phyloP scores from a whole-genome alignment of 192 early-diverging fungal genomes.

The Coemansia sp. region DNA sequence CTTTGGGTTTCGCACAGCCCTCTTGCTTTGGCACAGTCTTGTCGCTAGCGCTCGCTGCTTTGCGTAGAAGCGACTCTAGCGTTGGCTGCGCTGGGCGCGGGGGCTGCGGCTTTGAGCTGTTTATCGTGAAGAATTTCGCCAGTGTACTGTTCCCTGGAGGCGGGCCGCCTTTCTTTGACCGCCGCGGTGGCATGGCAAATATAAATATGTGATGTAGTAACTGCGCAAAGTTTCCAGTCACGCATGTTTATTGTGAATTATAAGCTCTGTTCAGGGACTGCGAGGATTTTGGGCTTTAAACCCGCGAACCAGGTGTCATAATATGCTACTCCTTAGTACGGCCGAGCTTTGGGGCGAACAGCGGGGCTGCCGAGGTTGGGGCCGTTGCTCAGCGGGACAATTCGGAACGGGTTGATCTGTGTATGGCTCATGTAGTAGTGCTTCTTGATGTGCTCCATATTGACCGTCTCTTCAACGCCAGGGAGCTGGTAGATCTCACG shows the following conservation, averaged over 20 bases:
- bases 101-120: slow-evolving; percentile 3
- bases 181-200: slow-evolving; percentile 7
- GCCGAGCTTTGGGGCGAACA: slow-evolving; percentile 26
- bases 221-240: too few relatives aligned
- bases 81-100: background rate
- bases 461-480: slow-evolving; percentile 72
- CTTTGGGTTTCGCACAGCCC: background rate
- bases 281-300: too few relatives aligned
- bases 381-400: slow-evolving; percentile 73
- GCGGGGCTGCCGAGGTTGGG: slow-evolving; percentile 45
- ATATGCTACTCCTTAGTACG: too few relatives aligned
- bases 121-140: slow-evolving; percentile 10
- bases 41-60: background rate
- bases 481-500: slow-evolving; percentile 77
- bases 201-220: too few relatives aligned
- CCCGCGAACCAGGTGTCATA: too few relatives aligned
- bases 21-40: background rate
- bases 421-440: slow-evolving; percentile 89
- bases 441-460: slow-evolving; percentile 93
- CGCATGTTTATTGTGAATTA: too few relatives aligned
- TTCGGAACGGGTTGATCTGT: slow-evolving; percentile 85
- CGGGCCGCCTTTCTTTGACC: background rate
- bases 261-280: too few relatives aligned
- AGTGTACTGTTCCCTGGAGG: slow-evolving; percentile 9
- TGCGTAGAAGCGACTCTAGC: background rate